Conservation (phyloP, 768 basidiomycete species). For the Tremella fuciformis region DNA sequence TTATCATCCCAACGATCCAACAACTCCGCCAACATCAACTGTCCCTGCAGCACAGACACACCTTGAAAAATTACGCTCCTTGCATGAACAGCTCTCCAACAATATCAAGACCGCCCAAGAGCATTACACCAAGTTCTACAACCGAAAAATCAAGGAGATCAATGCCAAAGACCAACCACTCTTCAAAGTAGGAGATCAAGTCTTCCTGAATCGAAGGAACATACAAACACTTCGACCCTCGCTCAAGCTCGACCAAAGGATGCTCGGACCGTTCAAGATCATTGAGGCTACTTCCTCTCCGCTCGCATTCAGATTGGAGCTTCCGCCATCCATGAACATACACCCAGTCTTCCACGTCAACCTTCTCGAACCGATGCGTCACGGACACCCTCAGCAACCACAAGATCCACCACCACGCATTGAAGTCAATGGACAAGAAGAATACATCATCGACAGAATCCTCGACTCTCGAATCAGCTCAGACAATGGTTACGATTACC, state of each 20-base stretch:
- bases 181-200: slow-evolving; percentile 26
- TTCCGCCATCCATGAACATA: slow-evolving; percentile 5
- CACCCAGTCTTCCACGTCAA: slow-evolving; percentile 9
- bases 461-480: slow-evolving; percentile 11
- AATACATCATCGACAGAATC: slow-evolving; percentile 10
- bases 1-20: slow-evolving; percentile 7
- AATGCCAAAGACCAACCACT: slow-evolving; percentile 13
- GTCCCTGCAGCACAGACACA: slow-evolving; percentile 25
- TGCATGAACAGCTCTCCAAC: background rate
- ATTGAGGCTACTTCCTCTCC: slow-evolving; percentile 11
- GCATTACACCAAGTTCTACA: background rate
- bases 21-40: slow-evolving; percentile 55
- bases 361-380: background rate
- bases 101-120: slow-evolving; percentile 5
- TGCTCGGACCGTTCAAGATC: slow-evolving; percentile 29
- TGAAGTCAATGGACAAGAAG: slow-evolving; percentile 11
- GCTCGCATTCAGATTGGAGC: slow-evolving; percentile 9
- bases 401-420: slow-evolving; percentile 9
- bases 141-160: background rate
- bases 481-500: slow-evolving; percentile 13
- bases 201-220: slow-evolving; percentile 22
- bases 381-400: slow-evolving; percentile 2
- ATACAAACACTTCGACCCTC: slow-evolving; percentile 26
- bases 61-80: background rate
- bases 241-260: slow-evolving; percentile 34